Evolutionary conservation across 2,329 filamentous ascomycete species (phyloP), one percentile per base, ranked within the genome.

Genomic region (Salinomyces thailandicus): DNA sequence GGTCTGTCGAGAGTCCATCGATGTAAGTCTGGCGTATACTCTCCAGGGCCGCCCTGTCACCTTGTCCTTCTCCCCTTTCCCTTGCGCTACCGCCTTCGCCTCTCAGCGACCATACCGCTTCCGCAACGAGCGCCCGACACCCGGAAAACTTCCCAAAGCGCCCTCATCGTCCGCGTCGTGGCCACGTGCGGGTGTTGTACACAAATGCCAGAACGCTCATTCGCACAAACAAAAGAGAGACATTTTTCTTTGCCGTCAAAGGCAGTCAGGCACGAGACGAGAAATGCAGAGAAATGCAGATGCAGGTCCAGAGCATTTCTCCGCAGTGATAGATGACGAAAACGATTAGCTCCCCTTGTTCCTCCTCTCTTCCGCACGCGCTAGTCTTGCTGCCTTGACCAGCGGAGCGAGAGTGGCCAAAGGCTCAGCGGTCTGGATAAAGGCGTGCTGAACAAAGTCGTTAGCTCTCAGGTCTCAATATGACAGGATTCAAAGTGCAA

Each of bases 371-470:
- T 89, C 81, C 17, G 82, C 82, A 59, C 87, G 75, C 46, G 86
- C 86, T 58, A 85, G 77, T 48, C 87, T 75, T 32, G 89, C 89
- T 28, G 86, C 82, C 54, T 80, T 77, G 35, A 96, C 89, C 41
- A 96, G 72, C 7, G 89, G 87, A 17, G 89, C 81, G 37, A 96
- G 71, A 41, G 86, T 85, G 37, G 71, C 70, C 14, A 72, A 53
- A 15, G 68, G 66, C 50, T 71, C 68, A 30, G 69, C 67, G 3
- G 60, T 66, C 42, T 69, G 62, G 33, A 72, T 71, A 55, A 72
- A 72, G 15, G 60, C 62, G 45, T 65, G 57, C 60, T 64, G 44
- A 38, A 34, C 11, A 34, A 20, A 28, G 28, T 52, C 38, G 38
- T 47, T 19, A 27, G 15, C 19, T 30, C 19, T 24, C 22, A 7